Base-by-base conservation (phyloP, 1,139 yeast genomes). In the Geotrichum aggregatum region DNA sequence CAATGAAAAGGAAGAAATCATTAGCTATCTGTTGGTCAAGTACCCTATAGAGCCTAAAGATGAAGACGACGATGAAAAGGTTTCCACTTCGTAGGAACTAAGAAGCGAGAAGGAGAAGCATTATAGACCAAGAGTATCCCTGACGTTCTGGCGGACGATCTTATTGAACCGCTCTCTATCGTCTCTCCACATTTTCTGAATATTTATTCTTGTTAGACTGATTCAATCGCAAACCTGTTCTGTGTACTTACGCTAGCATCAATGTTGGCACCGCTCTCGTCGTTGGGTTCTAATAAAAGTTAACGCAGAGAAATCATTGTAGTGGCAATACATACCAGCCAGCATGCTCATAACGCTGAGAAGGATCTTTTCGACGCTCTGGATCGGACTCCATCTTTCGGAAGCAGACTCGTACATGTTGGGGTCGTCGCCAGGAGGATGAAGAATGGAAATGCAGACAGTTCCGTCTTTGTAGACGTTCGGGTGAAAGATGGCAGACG, bases 301-400 rank as follows among this genome's bases (percentile, higher is more conserved):
- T 21, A 30, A 44, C 34, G 24, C 11, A 14, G 8, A 21, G 33
- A 34, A 7, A 3, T 14, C 11, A 13, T 24, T 13, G 21, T 18
- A 19, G 7, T 16, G 19, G 4, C 7, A 16, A 2, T 10, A 39
- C 58, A 16, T 38, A 2, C 58, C 63, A 7, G 97, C 95, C 59
- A 92, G 76, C 97, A 92, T 91, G 63, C 96, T 86, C 78, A 89
- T 82, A 26, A 92, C 98, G 68, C 95, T 85, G 56, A 92, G 72
- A 58, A 92, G 74, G 56, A 92, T 92, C 77, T 92, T 92, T 71
- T 92, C 98, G 26, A 92, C 91, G 64, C 96, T 87, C 68, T 92
- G 98, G 43, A 92, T 92, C 0, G 98, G 98, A 6, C 95, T 86
- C 98, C 98, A 92, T 59, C 98, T 76, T 70, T 92, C 98, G 59